Conservation (phyloP, 2,329 filamentous ascomycete genomes). For the Pseudopithomyces chartarum region DNA sequence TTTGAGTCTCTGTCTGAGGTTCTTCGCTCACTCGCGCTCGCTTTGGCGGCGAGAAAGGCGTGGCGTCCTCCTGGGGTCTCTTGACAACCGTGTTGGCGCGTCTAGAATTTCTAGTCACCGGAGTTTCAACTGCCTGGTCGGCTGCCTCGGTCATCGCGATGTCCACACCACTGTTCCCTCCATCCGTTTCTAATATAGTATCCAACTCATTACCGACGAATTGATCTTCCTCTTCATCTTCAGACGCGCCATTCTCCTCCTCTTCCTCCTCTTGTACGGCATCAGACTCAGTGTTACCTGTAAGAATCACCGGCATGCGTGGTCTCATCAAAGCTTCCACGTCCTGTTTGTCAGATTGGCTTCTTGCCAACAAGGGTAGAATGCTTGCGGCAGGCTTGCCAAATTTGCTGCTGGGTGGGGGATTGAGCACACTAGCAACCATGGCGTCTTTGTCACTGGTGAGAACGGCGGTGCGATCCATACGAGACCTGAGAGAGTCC, state of each 20-base stretch:
- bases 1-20: slow-evolving; percentile 1
- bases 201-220: slow-evolving; percentile 42
- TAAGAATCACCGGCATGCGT: slow-evolving; percentile 51
- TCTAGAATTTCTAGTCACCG: too few species aligned
- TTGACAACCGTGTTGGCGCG: slow-evolving; percentile 21
- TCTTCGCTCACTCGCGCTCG: slow-evolving; percentile 27
- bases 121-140: neutral
- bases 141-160: slow-evolving; percentile 19
- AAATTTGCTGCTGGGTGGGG: slow-evolving; percentile 66
- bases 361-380: slow-evolving; percentile 74
- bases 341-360: slow-evolving; percentile 64
- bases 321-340: slow-evolving; percentile 73
- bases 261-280: slow-evolving; percentile 26
- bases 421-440: slow-evolving; percentile 81
- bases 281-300: slow-evolving; percentile 25
- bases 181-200: slow-evolving; percentile 22
- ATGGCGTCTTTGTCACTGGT: slow-evolving; percentile 72
- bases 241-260: slow-evolving; percentile 18
- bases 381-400: slow-evolving; percentile 70
- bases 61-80: slow-evolving; percentile 27
- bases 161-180: slow-evolving; percentile 15
- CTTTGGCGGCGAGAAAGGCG: slow-evolving; percentile 33
- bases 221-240: slow-evolving; percentile 63
- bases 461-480: slow-evolving; percentile 83
- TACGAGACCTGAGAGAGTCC: slow-evolving; percentile 71